These are phyloP conservation scores for Tulasnella sp. DNA, from an alignment of 768 basidiomycete genomes.

Conservation along the genomic window DNA sequence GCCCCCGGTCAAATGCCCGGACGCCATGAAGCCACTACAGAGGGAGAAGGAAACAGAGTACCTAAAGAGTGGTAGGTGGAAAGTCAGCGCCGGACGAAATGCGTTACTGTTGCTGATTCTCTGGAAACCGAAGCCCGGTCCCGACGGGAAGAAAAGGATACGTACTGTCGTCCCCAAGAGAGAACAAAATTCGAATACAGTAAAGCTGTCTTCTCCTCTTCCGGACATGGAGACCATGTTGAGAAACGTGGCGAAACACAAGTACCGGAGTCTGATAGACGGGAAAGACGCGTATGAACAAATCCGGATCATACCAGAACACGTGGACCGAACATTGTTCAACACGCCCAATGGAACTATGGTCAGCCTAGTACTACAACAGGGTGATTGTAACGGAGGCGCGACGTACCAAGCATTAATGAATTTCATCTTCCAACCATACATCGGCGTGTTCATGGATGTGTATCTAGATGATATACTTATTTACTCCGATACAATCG, in stretches of 20 bases:
- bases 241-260: conserved; percentile 1
- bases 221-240: conserved; percentile 14
- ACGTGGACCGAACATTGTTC: conserved; percentile 3
- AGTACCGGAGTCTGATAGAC: conserved; percentile 7
- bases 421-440: conserved; percentile 29
- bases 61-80: not conserved
- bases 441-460: conserved; percentile 38
- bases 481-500: conserved; percentile 36
- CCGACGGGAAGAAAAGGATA: conserved; percentile 8
- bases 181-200: conserved; percentile 12
- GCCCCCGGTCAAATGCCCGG: conserved; percentile 1
- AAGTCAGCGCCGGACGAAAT: not conserved
- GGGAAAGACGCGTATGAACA: conserved; percentile 17
- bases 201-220: conserved; percentile 7
- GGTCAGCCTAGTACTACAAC: conserved; percentile 20
- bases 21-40: not conserved
- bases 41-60: not conserved
- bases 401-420: conserved; percentile 34
- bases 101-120: not conserved
- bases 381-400: conserved; percentile 30
- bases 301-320: conserved; percentile 5
- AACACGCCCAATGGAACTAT: conserved; percentile 8
- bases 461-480: conserved; percentile 43
- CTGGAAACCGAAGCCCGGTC: not conserved
- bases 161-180: conserved; percentile 13